Evolutionary conservation across 2,329 filamentous ascomycete species (phyloP), one percentile per base, ranked within the genome.

Genomic region (Aspergillus oerlinghausenensis): DNA sequence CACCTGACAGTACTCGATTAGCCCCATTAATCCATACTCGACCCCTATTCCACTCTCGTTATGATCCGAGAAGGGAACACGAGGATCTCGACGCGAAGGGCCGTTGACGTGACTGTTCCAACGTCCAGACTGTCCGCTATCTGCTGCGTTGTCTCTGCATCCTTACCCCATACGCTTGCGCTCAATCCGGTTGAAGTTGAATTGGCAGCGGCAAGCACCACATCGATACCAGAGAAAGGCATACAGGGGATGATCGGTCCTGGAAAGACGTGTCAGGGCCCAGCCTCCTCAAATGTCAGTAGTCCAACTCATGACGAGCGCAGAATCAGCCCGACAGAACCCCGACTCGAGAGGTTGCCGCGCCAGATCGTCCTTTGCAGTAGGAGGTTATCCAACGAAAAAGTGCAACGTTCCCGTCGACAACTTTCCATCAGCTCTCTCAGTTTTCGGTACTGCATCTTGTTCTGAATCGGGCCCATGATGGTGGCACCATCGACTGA

Each of bases 381-480:
- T 32, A 14, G 2, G 29, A 32, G 10, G 29, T 32, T 32, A 32
- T 32, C 29, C 10, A 32, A 10, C 3, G 29, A 32, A 32, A 32
- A 14, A 4, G 4, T 32, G 29, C 29, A 32, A 3, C 29, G 10
- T 32, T 32, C 29, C 5, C 29, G 29, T 32, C 10, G 29, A 4
- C 29, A 32, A 1, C 1, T 1, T 14, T 32, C 76, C 50, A 86
- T 77, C 61, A 85, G 79, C n/a, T n/a, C 21, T 71, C 80, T 80
- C n/a, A 84, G 80, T 17, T 77, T 78, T 52, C 86, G 80, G 65
- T 80, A 88, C 68, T 88, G 86, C 78, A 83, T 80, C 60, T 78
- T 71, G 71, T 88, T 88, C 59, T 85, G 83, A 2, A 88, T 70
- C 0, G 86, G 86, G 0, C 83, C 81, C 54, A 84, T 79, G 19